Evolutionary conservation across 2,329 filamentous ascomycete genomes (phyloP), one percentile per base, ranked within the genome.

Genomic region (Colletotrichum spaethianum): DNA sequence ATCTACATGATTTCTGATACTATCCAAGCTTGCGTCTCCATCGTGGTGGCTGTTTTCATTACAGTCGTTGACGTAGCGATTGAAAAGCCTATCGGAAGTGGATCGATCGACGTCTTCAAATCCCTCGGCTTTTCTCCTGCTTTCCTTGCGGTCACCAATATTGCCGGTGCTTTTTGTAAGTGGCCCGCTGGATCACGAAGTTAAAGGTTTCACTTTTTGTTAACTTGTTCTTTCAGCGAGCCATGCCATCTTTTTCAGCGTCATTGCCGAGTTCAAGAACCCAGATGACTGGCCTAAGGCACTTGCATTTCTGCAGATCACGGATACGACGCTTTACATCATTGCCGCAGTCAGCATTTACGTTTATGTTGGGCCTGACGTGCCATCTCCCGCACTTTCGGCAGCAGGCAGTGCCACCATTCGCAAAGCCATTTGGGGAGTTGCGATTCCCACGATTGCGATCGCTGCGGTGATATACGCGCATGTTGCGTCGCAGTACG

Each of bases 391-490:
- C 0, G 92, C 93, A 0, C 85, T 94, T 0, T 89, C 90, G 4
- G 90, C 90, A 2, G 88, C 91, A 3, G 85, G 87, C 1, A 81
- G 80, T 0, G 79, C 79, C 1, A 76, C 86, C 0, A 81, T 93
- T 52, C 85, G 88, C 26, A 93, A 93, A 76, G 82, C 92, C 7
- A 91, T 92, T 9, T 94, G 90, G 81, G 91, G 90, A 18, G 84
- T 94, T 63, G 92, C 92, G 0, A 85, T 92, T 2, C 92, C 92
- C 2, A 93, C 91, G 1, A 93, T 94, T 67, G 83, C 93, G 50
- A 89, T 94, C 59, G 90, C 92, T 0, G 92, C 92, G 62, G 91
- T 93, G 3, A 92, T 94, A 72, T 91, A 93, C 77, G 91, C 88
- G 11, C 89, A 92, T 68, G 89, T 93, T 1, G 90, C 90, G 2